These are phyloP conservation scores for Diplodia mutila DNA, from an alignment of 2,329 filamentous ascomycete genomes.

Conservation along the genomic window DNA sequence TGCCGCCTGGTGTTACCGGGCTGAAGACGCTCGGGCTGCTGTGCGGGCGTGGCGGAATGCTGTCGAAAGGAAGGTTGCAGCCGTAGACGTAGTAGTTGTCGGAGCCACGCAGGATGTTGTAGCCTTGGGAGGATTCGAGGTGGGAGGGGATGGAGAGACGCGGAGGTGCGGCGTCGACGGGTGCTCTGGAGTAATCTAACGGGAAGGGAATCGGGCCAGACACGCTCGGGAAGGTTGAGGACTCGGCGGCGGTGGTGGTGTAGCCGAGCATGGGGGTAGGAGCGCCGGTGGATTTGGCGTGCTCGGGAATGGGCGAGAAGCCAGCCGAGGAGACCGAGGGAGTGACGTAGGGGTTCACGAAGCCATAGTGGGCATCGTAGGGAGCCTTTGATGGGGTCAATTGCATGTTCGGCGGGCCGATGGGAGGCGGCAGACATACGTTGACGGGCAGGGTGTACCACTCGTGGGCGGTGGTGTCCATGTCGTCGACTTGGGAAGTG, in stretches of 20 bases:
- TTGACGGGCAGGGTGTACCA: conserved; percentile 24
- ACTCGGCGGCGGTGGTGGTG: conserved; percentile 31
- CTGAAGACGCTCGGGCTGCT: conserved; percentile 51
- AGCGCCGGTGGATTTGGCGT: conserved; percentile 34
- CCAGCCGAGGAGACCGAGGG: conserved; percentile 35
- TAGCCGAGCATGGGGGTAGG: conserved; percentile 30
- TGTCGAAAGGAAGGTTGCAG: conserved; percentile 26
- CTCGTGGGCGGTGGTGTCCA: conserved; percentile 4
- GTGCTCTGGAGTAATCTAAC: background rate
- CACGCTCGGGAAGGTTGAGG: conserved; percentile 36
- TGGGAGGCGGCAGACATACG: background rate
- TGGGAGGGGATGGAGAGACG: conserved; percentile 29
- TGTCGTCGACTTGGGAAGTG: conserved; percentile 9
- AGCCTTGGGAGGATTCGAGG: conserved; percentile 31
- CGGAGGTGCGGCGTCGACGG: background rate
- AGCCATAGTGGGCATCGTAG: conserved; percentile 34
- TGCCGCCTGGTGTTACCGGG: conserved; percentile 35
- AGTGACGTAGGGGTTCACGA: conserved; percentile 39
- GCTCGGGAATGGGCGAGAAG: conserved; percentile 34
- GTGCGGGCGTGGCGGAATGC: conserved; percentile 41
- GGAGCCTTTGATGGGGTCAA: conserved; percentile 28
- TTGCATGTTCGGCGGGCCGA: too few relatives aligned
- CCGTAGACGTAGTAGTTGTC: conserved; percentile 26
- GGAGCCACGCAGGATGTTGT: conserved; percentile 27
- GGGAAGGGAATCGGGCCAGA: conserved; percentile 36